A percentile compares a stretch with the other conserved stretches of the same genome.
These are phyloP conservation scores for Penicillium sp. DNA, from an alignment of 2,329 filamentous ascomycete species.

Conservation along the genomic window DNA sequence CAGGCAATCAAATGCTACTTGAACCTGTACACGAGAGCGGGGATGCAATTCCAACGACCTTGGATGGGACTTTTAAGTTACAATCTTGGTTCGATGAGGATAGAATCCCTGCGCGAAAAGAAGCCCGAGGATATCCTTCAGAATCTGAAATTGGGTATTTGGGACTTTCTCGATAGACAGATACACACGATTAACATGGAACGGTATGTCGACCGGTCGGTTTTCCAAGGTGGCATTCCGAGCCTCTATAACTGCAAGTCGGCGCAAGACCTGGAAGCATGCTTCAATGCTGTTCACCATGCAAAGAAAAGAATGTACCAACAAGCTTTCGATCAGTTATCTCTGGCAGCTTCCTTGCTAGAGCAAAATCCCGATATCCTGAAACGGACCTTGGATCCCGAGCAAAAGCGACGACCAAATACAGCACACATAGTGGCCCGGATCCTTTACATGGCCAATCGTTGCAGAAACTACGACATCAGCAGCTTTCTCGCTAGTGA, in stretches of 20 bases:
- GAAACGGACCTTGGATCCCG: conserved; percentile 22
- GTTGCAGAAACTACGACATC: too few species aligned
- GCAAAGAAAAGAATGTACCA: conserved; percentile 9
- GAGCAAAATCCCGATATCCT: conserved; percentile 28
- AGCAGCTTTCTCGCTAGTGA: conserved; percentile 2
- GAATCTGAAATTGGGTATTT: too few species aligned
- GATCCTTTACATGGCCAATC: not conserved
- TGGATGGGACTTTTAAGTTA: too few species aligned
- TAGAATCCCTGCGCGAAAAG: too few species aligned
- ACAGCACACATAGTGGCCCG: conserved; percentile 15
- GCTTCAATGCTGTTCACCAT: conserved; percentile 7
- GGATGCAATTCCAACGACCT: too few species aligned
- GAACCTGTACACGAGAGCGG: too few species aligned
- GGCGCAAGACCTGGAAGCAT: not conserved
- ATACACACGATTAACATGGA: not conserved
- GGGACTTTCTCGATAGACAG: too few species aligned
- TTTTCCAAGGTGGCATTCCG: not conserved
- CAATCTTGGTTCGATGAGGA: too few species aligned
- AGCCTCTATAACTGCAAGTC: conserved; percentile 16
- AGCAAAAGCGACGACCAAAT: conserved; percentile 18
- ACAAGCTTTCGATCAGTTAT: conserved; percentile 13
- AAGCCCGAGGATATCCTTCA: too few species aligned
- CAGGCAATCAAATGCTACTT: too few species aligned
- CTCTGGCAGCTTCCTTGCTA: conserved; percentile 18
- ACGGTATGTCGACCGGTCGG: not conserved